Conservation (phyloP, 208 protist species). For the Acanthamoeba lenticulata region DNA sequence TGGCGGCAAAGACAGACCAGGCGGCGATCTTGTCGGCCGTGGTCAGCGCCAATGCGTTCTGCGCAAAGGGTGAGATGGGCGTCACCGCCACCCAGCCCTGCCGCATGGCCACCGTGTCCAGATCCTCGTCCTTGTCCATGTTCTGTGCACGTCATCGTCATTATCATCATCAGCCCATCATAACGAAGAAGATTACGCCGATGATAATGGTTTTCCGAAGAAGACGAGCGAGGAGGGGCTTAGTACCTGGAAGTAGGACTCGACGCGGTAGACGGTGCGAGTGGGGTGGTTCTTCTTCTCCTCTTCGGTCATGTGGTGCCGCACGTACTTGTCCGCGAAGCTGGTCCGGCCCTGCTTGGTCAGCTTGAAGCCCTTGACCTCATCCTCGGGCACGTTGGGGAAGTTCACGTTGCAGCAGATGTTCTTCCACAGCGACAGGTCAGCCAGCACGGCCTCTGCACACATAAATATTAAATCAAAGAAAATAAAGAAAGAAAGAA, state of each 20-base stretch:
- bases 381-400: background rate
- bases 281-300: background rate
- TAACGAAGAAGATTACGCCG: too few relatives aligned
- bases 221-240: background rate
- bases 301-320: constrained; percentile 6
- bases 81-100: constrained; percentile 12
- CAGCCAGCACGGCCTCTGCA: background rate
- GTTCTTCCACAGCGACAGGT: background rate
- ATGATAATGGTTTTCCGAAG: too few relatives aligned
- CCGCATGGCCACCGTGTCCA: background rate
- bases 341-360: constrained; percentile 1
- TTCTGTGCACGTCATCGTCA: too few relatives aligned
- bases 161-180: too few relatives aligned
- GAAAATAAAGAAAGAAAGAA: background rate
- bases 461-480: background rate
- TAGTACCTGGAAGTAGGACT: background rate
- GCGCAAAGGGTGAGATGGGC: background rate
- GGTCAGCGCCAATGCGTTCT: background rate
- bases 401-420: constrained; percentile 30
- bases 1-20: background rate
- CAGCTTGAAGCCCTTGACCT: constrained; percentile 8
- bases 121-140: background rate
- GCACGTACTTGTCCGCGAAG: constrained; percentile 11
- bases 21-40: background rate
- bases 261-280: background rate